Percentiles rank a stretch among this genome's conserved stretches.
Conservation (phyloP, 345 rosid genomes). For the Linum tenue region DNA sequence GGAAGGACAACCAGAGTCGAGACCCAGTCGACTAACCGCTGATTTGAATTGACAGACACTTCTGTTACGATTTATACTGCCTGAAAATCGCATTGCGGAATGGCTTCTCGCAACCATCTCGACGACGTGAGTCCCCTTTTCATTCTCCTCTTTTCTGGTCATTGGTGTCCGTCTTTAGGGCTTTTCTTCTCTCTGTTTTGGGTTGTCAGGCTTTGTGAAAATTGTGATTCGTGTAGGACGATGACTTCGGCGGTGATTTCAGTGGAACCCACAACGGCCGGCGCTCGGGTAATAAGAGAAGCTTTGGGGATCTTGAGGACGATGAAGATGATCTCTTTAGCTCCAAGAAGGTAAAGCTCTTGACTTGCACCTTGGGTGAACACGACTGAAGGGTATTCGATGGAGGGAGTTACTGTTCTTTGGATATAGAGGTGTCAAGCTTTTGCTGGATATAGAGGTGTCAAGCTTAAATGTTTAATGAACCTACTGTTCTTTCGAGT, state of each 20-base stretch:
- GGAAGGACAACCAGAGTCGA: background rate
- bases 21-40: background rate
- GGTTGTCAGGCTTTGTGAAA: background rate
- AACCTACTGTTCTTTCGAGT: no score
- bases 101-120: constrained; percentile 47
- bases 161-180: background rate
- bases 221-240: constrained; percentile 36
- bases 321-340: constrained; percentile 88
- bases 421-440: no score
- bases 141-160: background rate
- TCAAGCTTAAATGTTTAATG: no score
- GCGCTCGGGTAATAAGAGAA: constrained; percentile 59
- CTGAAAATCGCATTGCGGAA: background rate
- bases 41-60: background rate
- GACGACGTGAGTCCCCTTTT: constrained; percentile 36
- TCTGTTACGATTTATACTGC: background rate
- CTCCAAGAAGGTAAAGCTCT: constrained; percentile 48
- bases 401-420: background rate
- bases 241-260: constrained; percentile 86
- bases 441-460: no score
- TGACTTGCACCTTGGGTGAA: background rate
- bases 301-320: constrained; percentile 75
- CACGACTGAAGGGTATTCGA: background rate
- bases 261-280: constrained; percentile 33
- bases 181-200: constrained; percentile 1